Percentiles rank a stretch among this genome's conserved stretches.
Conservation (phyloP, 2,329 filamentous ascomycete species). For the Helminthosporium solani region DNA sequence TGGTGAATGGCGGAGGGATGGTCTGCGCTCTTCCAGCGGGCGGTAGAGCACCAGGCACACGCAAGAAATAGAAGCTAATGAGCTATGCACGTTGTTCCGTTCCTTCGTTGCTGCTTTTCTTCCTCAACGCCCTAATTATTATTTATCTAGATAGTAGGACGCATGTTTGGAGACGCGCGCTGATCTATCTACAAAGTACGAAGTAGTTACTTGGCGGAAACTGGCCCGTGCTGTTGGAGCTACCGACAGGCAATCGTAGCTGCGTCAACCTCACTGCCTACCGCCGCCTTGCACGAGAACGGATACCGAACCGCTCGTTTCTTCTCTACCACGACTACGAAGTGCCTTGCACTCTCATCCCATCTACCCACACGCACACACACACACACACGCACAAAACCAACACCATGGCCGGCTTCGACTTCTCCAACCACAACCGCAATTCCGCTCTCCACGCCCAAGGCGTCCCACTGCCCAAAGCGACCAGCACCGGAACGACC, state of each 20-base stretch:
- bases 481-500: conserved; percentile 96
- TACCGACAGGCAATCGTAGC: conserved; percentile 21
- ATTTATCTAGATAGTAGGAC: no score
- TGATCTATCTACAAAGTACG: no score
- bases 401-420: conserved; percentile 66
- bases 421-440: conserved; percentile 99
- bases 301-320: no score
- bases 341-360: background rate
- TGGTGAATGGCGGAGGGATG: conserved; percentile 13
- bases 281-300: no score
- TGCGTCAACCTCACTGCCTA: conserved; percentile 21
- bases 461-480: conserved; percentile 93
- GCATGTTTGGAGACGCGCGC: conserved; percentile 1
- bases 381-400: background rate
- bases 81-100: no score
- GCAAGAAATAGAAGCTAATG: background rate
- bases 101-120: no score
- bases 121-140: no score
- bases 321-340: background rate
- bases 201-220: background rate
- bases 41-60: conserved; percentile 23
- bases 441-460: conserved; percentile 93
- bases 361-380: background rate
- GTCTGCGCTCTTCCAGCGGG: conserved; percentile 18
- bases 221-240: conserved; percentile 6